Evolutionary conservation across 306 rosid species (phyloP).

Genomic region (Dicorynia guianensis): DNA sequence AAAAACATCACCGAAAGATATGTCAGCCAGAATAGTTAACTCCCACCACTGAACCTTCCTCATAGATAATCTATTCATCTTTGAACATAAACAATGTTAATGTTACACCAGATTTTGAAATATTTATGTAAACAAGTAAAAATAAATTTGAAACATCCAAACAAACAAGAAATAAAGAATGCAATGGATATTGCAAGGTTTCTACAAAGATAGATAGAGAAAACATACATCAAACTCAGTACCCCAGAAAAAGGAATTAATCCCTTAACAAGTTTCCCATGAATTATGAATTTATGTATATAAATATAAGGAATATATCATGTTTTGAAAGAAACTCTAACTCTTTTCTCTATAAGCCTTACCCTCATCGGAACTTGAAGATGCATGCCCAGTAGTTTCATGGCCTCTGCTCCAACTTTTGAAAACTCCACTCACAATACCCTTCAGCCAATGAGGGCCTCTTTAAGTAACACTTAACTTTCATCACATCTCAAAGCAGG

Average conservation of each 20-base stretch:
- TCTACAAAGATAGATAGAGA: background rate
- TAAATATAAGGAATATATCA: too few species aligned
- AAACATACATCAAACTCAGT: background rate
- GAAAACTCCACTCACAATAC: background rate
- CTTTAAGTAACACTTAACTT: too few species aligned
- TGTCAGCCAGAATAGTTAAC: too few species aligned
- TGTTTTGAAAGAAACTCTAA: too few species aligned
- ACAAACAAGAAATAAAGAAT: constrained; percentile 24
- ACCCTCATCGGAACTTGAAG: background rate
- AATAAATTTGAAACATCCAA: background rate
- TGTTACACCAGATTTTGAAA: background rate
- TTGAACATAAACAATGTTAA: background rate
- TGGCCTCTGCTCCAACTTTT: background rate
- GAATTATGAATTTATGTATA: background rate
- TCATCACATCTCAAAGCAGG: constrained; percentile 6
- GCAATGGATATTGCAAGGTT: constrained; percentile 1
- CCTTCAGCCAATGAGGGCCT: background rate
- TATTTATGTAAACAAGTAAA: background rate
- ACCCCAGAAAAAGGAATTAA: background rate
- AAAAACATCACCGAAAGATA: too few species aligned
- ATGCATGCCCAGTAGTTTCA: background rate
- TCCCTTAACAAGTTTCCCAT: background rate
- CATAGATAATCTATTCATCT: background rate
- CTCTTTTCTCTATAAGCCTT: background rate
- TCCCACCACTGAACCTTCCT: background rate